Base-by-base conservation (phyloP, 352 stramenopile genomes). In the Phytophthora sansomeana region DNA sequence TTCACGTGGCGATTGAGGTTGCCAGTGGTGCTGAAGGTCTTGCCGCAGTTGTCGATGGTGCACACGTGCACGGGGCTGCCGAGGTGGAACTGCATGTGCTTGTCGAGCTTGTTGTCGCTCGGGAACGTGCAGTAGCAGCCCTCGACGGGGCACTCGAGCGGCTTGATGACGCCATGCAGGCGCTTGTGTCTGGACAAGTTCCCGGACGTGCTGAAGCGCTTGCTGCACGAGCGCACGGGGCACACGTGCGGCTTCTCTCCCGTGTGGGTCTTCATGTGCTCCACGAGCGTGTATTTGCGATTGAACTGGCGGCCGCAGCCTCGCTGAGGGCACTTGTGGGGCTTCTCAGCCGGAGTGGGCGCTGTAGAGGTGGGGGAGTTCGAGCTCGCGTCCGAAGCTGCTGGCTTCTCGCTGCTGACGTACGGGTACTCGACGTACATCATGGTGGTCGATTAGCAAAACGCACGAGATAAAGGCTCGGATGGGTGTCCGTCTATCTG, bases 211-310 rank as follows among this genome's bases (percentile, higher is more conserved):
- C 68, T 85, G 55, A 85, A 85, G 32, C 74, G 75, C 60, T 85
- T 85, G 33, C 65, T 73, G 30, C 77, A 85, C 24, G 49, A 54
- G n/a, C 52, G 61, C 6, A 66, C 71, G 6, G 65, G 65, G 47
- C 77, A 85, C n/a, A 72, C 56, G 35, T 85, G 67, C 11, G 77
- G 77, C 4, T 68, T 72, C 28, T 85, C 77, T 36, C 83, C 83
- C 38, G 83, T 90, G 75, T 92, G 83, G 28, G 81, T 92, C 72
- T 90, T 90, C 59, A 87, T 78, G 71, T 92, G 83, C 60, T 91
- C 81, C 11, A 67, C 88, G 57, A 91, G 81, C 36, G 81, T 90
- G 61, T 85, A 87, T 48, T 83, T 86, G 76, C 81, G 81, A 63
- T 87, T 82, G 65, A 90, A 90, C 13, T 75, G 72, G n/a, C 75